phyloP scores from a whole-genome alignment of 495 filamentous ascomycete genomes.

The Bacidia gigantensis region DNA sequence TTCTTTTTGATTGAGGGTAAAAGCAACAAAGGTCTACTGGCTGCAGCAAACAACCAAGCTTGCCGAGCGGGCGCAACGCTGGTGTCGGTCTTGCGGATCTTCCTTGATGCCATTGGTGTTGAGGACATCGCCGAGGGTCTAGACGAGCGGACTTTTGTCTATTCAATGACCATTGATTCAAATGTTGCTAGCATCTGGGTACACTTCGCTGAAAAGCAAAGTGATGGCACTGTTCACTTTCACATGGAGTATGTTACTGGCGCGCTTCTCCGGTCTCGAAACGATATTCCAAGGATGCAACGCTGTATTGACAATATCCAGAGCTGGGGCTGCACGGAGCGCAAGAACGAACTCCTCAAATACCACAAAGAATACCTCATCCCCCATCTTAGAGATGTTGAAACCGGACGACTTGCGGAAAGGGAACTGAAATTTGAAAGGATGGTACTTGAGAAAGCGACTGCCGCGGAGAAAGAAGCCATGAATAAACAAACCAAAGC shows the following conservation, averaged over 20 bases:
- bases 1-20: constrained; percentile 4
- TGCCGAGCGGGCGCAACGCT: background rate
- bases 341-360: too few relatives aligned
- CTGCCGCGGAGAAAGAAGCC: too few relatives aligned
- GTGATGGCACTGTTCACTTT: background rate
- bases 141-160: background rate
- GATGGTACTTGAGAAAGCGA: too few relatives aligned
- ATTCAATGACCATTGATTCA: background rate
- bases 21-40: background rate
- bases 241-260: background rate
- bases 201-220: background rate
- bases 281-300: background rate
- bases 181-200: background rate
- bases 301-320: background rate
- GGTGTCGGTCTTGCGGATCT: background rate
- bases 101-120: background rate
- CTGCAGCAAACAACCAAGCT: constrained; percentile 1
- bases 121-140: background rate
- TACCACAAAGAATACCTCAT: too few relatives aligned
- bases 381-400: too few relatives aligned
- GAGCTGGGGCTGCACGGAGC: background rate
- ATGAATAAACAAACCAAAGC: too few relatives aligned
- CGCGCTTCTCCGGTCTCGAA: background rate
- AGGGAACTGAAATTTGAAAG: too few relatives aligned
- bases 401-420: too few relatives aligned